phyloP scores from a whole-genome alignment of 2,329 filamentous ascomycete genomes.

The Zalaria sp. region DNA sequence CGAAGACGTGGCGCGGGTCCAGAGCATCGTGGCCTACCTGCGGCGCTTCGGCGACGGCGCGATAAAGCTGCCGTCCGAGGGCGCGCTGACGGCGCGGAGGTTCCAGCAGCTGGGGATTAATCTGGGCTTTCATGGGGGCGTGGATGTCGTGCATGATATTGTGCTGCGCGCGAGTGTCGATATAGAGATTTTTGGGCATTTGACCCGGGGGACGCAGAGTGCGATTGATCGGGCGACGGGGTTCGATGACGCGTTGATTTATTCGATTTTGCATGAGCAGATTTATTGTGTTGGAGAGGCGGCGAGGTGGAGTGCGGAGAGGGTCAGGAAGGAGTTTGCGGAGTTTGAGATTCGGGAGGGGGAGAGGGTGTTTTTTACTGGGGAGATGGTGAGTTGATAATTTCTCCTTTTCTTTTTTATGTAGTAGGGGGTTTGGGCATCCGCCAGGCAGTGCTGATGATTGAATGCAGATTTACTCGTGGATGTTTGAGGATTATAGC shows the following conservation, averaged over 20 bases:
- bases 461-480: constrained; percentile 49
- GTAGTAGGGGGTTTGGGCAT: no score
- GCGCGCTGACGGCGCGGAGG: constrained; percentile 55
- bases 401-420: background rate
- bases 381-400: constrained; percentile 55
- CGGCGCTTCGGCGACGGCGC: constrained; percentile 38
- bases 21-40: constrained; percentile 52
- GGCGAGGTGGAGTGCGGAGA: constrained; percentile 63
- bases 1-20: constrained; percentile 58
- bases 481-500: constrained; percentile 68
- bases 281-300: constrained; percentile 64
- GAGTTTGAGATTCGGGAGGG: constrained; percentile 32
- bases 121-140: constrained; percentile 59
- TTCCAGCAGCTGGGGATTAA: constrained; percentile 65
- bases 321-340: constrained; percentile 39
- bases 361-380: constrained; percentile 61
- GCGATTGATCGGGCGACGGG: constrained; percentile 51
- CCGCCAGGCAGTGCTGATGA: background rate
- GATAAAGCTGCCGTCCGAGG: constrained; percentile 57
- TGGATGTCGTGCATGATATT: constrained; percentile 27
- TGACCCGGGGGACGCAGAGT: constrained; percentile 58
- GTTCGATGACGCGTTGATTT: constrained; percentile 69
- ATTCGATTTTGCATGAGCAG: constrained; percentile 75
- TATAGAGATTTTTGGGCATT: constrained; percentile 58
- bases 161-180: constrained; percentile 59